phyloP scores from a whole-genome alignment of 225 moss, liverwort and hornwort species.

The Sphagnum contortum region DNA sequence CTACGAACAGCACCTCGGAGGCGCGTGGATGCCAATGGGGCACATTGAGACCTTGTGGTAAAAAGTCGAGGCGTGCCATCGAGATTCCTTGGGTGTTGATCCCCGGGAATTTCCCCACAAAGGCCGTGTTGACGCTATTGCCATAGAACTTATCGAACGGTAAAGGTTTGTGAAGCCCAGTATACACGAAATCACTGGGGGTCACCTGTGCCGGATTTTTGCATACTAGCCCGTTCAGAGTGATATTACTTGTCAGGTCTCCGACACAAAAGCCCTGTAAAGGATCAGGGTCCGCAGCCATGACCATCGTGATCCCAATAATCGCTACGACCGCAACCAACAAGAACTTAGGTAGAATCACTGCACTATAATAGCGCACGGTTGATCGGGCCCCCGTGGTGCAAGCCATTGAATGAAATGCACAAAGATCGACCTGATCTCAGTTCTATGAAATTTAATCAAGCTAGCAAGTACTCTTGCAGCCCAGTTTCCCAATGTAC shows the following conservation, averaged over 20 bases:
- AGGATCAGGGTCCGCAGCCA: constrained; percentile 27
- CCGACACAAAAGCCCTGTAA: constrained; percentile 45
- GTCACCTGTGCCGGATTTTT: constrained; percentile 8
- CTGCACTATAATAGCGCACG: too few relatives aligned
- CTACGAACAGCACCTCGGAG: constrained; percentile 17
- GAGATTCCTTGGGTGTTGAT: constrained; percentile 29
- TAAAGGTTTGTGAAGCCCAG: constrained; percentile 10
- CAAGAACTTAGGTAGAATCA: too few relatives aligned
- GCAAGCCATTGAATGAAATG: too few relatives aligned
- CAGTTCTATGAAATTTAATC: too few relatives aligned
- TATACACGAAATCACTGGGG: constrained; percentile 15
- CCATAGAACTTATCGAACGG: constrained; percentile 12
- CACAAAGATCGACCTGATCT: too few relatives aligned
- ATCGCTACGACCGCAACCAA: too few relatives aligned
- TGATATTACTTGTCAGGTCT: background rate
- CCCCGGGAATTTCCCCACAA: constrained; percentile 11
- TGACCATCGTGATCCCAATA: background rate
- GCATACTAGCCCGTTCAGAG: constrained; percentile 36
- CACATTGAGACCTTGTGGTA: constrained; percentile 11
- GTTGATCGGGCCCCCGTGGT: too few relatives aligned
- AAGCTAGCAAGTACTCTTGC: too few relatives aligned
- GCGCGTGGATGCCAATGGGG: constrained; percentile 43
- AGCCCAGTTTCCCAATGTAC: too few relatives aligned
- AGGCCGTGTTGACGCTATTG: constrained; percentile 17
- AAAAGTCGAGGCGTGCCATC: constrained; percentile 37